These are phyloP conservation scores for Cytospora schulzeri DNA, from an alignment of 2,329 filamentous ascomycete species.

Conservation along the genomic window DNA sequence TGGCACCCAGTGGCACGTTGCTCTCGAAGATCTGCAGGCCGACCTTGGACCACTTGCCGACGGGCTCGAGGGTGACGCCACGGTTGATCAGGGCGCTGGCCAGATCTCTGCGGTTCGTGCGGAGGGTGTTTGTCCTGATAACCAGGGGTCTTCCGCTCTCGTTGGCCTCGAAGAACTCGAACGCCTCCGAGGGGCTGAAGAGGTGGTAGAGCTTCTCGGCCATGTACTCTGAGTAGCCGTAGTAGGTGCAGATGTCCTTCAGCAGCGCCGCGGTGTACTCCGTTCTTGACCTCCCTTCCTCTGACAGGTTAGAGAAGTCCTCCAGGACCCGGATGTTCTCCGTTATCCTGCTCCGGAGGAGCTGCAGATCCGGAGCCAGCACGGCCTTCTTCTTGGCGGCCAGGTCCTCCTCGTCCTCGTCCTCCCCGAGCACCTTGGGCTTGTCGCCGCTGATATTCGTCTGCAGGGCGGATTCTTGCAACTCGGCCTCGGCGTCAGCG, in stretches of 20 bases:
- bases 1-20: slow-evolving; percentile 82
- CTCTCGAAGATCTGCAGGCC: slow-evolving; percentile 96
- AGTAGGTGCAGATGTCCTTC: slow-evolving; percentile 93
- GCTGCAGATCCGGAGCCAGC: slow-evolving; percentile 85
- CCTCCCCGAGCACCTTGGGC: slow-evolving; percentile 39
- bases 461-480: slow-evolving; percentile 83
- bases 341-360: slow-evolving; percentile 85
- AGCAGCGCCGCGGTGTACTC: slow-evolving; percentile 88
- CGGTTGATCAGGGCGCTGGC: slow-evolving; percentile 94
- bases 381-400: slow-evolving; percentile 46
- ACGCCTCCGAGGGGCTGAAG: slow-evolving; percentile 90
- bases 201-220: slow-evolving; percentile 93
- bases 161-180: slow-evolving; percentile 99
- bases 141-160: slow-evolving; percentile 91
- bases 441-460: slow-evolving; percentile 80
- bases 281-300: slow-evolving; percentile 77
- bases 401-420: slow-evolving; percentile 48
- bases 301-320: slow-evolving; percentile 79
- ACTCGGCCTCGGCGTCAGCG: slow-evolving; percentile 80
- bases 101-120: slow-evolving; percentile 74
- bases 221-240: slow-evolving; percentile 93
- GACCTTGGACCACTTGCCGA: slow-evolving; percentile 98
- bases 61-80: slow-evolving; percentile 92
- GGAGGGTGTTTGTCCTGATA: slow-evolving; percentile 94
- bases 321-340: slow-evolving; percentile 91